Percentiles rank a stretch among this genome's conserved stretches.
Evolutionary conservation across 495 filamentous ascomycete species (phyloP).

Genomic region (Hyphodiscus hymeniophilus): DNA sequence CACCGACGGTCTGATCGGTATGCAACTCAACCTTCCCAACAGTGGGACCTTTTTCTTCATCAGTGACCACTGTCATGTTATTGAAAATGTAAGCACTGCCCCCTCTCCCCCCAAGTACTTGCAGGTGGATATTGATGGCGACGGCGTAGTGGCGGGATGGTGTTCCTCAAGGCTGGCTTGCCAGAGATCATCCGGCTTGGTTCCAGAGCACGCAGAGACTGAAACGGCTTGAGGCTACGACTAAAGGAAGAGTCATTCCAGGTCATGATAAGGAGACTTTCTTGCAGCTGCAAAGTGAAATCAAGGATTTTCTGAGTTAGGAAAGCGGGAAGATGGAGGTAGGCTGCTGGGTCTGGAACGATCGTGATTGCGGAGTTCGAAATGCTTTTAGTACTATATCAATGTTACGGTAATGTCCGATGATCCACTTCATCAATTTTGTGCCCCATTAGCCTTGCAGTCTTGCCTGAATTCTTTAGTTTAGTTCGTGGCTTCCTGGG

Average conservation of each 20-base stretch:
- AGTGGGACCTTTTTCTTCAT: slow-evolving; percentile 31
- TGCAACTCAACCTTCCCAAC: slow-evolving; percentile 30
- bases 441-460: no score
- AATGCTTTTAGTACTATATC: no score
- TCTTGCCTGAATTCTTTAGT: no score
- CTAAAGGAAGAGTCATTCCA: slow-evolving; percentile 26
- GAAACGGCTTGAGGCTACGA: slow-evolving; percentile 26
- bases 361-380: no score
- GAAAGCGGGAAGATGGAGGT: no score
- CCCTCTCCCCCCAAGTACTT: background rate
- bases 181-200: slow-evolving; percentile 27
- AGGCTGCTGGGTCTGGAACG: no score
- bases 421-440: no score
- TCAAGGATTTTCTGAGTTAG: slow-evolving; percentile 20
- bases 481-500: no score
- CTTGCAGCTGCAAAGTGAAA: slow-evolving; percentile 15
- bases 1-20: slow-evolving; percentile 26
- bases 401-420: no score
- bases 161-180: slow-evolving; percentile 18
- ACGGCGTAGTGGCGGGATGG: slow-evolving; percentile 14
- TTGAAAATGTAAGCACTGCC: slow-evolving; percentile 22
- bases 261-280: slow-evolving; percentile 29
- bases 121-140: background rate
- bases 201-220: slow-evolving; percentile 27
- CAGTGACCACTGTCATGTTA: slow-evolving; percentile 29